Percentiles rank a stretch among this genome's conserved stretches.
phyloP scores from a whole-genome alignment of 352 stramenopile genomes.

The Globisporangium viniferum region DNA sequence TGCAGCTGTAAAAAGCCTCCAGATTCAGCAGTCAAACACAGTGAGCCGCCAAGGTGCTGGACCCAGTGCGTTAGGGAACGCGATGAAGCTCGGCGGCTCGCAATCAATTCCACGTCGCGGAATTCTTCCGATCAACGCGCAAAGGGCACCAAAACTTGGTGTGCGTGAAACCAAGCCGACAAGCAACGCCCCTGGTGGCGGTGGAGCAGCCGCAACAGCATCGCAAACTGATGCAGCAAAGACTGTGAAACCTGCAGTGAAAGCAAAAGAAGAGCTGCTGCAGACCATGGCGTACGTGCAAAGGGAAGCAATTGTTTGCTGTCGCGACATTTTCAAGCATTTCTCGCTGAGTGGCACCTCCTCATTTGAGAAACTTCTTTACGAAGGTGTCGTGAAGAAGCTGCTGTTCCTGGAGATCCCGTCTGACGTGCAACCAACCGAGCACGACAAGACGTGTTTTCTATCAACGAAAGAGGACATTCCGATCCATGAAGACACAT shows the following conservation, averaged over 20 bases:
- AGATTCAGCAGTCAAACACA: slow-evolving; percentile 74
- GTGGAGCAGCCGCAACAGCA: slow-evolving; percentile 1
- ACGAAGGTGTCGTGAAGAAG: slow-evolving; percentile 78
- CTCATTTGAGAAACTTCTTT: slow-evolving; percentile 76
- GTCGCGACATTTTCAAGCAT: slow-evolving; percentile 66
- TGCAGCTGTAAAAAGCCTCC: slow-evolving; percentile 79
- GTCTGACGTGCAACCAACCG: slow-evolving; percentile 74
- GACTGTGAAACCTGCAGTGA: slow-evolving; percentile 62
- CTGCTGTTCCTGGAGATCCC: slow-evolving; percentile 82
- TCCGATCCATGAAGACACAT: slow-evolving; percentile 69
- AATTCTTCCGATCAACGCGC: slow-evolving; percentile 24
- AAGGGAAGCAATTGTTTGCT: slow-evolving; percentile 64
- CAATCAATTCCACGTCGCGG: slow-evolving; percentile 54
- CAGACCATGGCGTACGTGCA: slow-evolving; percentile 78
- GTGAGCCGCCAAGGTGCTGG: slow-evolving; percentile 30
- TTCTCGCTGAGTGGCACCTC: slow-evolving; percentile 62
- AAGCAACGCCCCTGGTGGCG: neutral
- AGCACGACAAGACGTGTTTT: slow-evolving; percentile 85
- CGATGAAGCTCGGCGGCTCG: slow-evolving; percentile 47
- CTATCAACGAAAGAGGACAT: slow-evolving; percentile 81
- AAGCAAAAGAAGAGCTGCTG: slow-evolving; percentile 79
- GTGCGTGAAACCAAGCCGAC: slow-evolving; percentile 25
- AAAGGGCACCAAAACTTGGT: slow-evolving; percentile 22
- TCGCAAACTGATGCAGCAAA: slow-evolving; percentile 29
- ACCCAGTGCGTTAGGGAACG: slow-evolving; percentile 28